Base-by-base conservation (phyloP, 768 basidiomycete genomes). In the Leccinum incarnatum region DNA sequence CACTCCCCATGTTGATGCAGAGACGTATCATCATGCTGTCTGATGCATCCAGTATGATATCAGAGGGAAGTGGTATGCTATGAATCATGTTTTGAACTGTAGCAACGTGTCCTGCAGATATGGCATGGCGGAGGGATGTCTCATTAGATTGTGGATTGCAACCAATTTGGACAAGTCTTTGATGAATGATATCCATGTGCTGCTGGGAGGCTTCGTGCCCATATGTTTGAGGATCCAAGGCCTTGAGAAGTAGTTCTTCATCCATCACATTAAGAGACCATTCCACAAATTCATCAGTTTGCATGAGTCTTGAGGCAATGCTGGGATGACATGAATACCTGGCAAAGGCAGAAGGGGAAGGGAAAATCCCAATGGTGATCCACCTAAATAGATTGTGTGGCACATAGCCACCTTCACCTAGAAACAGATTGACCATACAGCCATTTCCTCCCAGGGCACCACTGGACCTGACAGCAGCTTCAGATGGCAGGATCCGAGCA, bases 391-490 rank as follows among this genome's bases (percentile, higher is more conserved):
- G 10, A 3, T 21, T n/a, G 10, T 45, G 9, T 1, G 19, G 42
- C n/a, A 45, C 19, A 45, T 9, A 19, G 1, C 42, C 5, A 4
- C 42, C 42, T 11, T 19, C 19, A 45, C 0, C 42, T 11, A 45
- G 21, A 19, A 45, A 21, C n/a, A 45, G 19, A 45, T 45, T 3
- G 1, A 45, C 10, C 15, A 45, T 5, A 9, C 27, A 8, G 27
- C 1, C 27, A 27, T 25, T 7, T 25, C 25, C 1, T 6, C 37
- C 1, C 14, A n/a, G 4, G 5, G 17, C 8, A 0, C 4, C 0
- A 6, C 37, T 7, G 15, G 32, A 5, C 17, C 0, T 17, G 17
- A 40, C 17, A 5, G 9, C n/a, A 45, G 42, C n/a, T 5, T 45
- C 42, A n/a, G 2, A 3, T 11, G 19, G 19, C 0, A 21, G 11